These are phyloP conservation scores for Barbarea vulgaris DNA, from an alignment of 345 rosid genomes.

Conservation along the genomic window DNA sequence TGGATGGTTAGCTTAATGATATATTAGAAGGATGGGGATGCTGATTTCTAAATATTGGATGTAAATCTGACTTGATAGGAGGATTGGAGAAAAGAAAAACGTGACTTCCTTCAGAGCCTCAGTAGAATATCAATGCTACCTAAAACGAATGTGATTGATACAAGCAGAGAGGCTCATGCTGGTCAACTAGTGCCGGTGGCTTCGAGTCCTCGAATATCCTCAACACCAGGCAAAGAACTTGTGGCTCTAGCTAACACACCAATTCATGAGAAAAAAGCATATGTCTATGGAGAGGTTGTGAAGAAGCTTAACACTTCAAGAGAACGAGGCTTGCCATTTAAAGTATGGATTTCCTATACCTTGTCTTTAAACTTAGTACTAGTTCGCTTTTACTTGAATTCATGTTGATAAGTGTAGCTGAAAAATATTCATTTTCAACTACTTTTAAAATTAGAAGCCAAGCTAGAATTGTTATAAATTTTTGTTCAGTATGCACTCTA, in stretches of 20 bases:
- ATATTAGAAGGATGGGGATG: background rate
- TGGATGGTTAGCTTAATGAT: slow-evolving; percentile 13
- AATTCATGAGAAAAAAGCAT: slow-evolving; percentile 70
- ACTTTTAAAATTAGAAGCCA: background rate
- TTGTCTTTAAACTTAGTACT: slow-evolving; percentile 6
- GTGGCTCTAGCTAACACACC: slow-evolving; percentile 70
- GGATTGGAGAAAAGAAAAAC: slow-evolving; percentile 93
- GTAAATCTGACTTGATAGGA: slow-evolving; percentile 57
- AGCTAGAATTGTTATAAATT: background rate
- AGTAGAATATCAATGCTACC: slow-evolving; percentile 87
- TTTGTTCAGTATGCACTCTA: slow-evolving; percentile 18
- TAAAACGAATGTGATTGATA: slow-evolving; percentile 57
- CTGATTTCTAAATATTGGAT: slow-evolving; percentile 19
- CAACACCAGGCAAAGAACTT: slow-evolving; percentile 59
- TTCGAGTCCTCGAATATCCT: slow-evolving; percentile 66
- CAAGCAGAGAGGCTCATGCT: slow-evolving; percentile 48
- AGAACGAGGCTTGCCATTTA: slow-evolving; percentile 75
- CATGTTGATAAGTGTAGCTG: slow-evolving; percentile 21
- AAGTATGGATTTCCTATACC: slow-evolving; percentile 51
- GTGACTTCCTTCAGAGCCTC: slow-evolving; percentile 92
- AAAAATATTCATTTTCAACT: background rate
- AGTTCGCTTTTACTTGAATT: slow-evolving; percentile 17
- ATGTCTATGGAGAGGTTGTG: slow-evolving; percentile 79
- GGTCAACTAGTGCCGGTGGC: slow-evolving; percentile 60
- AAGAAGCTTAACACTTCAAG: slow-evolving; percentile 77